phyloP scores from a whole-genome alignment of 352 stramenopile species.

The Globisporangium barbulae region DNA sequence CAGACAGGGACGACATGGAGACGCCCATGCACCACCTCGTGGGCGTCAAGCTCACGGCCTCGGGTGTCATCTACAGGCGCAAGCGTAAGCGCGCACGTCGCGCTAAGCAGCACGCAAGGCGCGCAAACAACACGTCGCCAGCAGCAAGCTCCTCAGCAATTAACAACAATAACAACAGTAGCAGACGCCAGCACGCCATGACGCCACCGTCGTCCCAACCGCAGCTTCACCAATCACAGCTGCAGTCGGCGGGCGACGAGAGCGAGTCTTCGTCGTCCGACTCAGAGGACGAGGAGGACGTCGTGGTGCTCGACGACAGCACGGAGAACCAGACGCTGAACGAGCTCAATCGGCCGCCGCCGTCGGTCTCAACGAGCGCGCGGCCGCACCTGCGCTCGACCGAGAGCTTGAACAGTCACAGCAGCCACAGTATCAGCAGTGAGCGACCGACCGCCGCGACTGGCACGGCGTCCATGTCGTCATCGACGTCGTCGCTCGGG shows the following conservation, averaged over 20 bases:
- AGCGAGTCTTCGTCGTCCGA: conserved; percentile 48
- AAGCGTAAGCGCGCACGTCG: conserved; percentile 19
- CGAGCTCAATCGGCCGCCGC: not conserved
- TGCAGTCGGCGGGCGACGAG: not conserved
- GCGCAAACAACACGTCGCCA: conserved; percentile 6
- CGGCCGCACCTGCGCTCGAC: not conserved
- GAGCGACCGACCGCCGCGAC: not conserved
- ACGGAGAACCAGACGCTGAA: conserved; percentile 11
- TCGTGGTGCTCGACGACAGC: conserved; percentile 16
- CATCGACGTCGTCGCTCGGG: conserved; percentile 8
- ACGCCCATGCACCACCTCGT: conserved; percentile 65
- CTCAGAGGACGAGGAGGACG: conserved; percentile 23
- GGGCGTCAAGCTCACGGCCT: conserved; percentile 52
- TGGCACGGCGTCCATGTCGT: conserved; percentile 1
- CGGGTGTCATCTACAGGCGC: conserved; percentile 50
- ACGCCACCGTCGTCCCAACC: not conserved
- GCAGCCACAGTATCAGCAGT: conserved; percentile 2
- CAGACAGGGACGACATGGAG: conserved; percentile 65
- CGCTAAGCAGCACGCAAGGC: not conserved
- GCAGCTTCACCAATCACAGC: not conserved
- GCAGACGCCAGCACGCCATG: not conserved
- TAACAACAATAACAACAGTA: conserved; percentile 13
- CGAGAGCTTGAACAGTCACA: not conserved
- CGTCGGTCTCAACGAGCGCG: not conserved
- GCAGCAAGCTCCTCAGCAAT: not conserved